phyloP scores from a whole-genome alignment of 352 stramenopile species.

The Phytophthora syringae region DNA sequence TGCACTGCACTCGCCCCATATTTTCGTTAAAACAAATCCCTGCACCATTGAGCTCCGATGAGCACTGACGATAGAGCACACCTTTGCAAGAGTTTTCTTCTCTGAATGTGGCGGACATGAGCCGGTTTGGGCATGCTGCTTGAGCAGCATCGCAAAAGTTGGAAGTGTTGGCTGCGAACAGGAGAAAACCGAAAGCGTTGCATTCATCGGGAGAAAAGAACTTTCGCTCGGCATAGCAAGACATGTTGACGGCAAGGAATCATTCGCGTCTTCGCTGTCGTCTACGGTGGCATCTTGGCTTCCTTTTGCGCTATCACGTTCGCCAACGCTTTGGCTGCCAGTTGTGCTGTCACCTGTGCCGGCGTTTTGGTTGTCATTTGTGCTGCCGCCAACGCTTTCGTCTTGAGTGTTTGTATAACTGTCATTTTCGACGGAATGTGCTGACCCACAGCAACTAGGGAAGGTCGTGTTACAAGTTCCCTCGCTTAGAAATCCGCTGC shows the following conservation, averaged over 20 bases:
- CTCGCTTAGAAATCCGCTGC: constrained; percentile 33
- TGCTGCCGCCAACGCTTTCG: not conserved
- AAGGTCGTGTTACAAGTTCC: constrained; percentile 39
- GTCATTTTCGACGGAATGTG: not conserved
- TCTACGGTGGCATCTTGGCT: not conserved
- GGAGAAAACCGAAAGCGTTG: constrained; percentile 16
- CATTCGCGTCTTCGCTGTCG: not conserved
- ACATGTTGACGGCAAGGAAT: constrained; percentile 15
- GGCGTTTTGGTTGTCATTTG: not conserved
- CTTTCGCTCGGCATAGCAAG: constrained; percentile 17
- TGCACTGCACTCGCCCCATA: constrained; percentile 29
- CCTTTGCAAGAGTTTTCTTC: constrained; percentile 25
- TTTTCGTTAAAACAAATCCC: constrained; percentile 42
- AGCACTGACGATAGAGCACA: constrained; percentile 33
- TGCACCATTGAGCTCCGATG: constrained; percentile 6
- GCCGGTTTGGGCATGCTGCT: constrained; percentile 8
- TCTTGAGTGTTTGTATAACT: not conserved
- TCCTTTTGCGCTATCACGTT: not conserved
- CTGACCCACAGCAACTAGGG: constrained; percentile 27
- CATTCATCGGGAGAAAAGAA: constrained; percentile 7
- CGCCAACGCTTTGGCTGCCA: not conserved
- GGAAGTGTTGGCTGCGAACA: constrained; percentile 16
- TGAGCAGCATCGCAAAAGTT: constrained; percentile 35
- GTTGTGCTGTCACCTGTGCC: not conserved
- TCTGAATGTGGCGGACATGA: not conserved